A percentile compares a stretch with the other conserved stretches of the same genome.
Conservation (phyloP, 805 yeast species). For the Yarrowia bubula region DNA sequence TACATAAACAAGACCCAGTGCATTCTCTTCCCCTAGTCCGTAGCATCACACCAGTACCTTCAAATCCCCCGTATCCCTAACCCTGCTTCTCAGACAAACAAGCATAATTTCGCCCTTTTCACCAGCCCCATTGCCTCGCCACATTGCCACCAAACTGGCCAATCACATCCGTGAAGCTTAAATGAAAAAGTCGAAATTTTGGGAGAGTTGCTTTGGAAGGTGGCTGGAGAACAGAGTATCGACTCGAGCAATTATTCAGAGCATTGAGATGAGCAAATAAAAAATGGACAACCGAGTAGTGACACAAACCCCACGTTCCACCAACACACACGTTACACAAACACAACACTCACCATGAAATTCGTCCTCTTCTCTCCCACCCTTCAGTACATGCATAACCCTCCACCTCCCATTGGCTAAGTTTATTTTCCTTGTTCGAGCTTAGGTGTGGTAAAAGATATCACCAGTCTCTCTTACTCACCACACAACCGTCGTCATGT, state of each 20-base stretch:
- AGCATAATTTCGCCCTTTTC: background rate
- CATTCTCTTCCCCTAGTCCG: no score
- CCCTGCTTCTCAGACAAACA: no score
- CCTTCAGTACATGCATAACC: background rate
- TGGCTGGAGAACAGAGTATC: background rate
- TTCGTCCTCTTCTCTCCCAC: background rate
- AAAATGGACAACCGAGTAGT: no score
- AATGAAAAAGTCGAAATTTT: background rate
- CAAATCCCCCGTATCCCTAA: no score
- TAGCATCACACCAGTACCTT: no score
- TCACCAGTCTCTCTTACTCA: background rate
- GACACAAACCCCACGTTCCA: background rate
- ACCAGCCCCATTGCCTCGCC: background rate
- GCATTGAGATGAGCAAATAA: background rate
- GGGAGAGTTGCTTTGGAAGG: background rate
- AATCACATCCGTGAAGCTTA: background rate
- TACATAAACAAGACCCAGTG: no score
- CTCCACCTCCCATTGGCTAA: background rate
- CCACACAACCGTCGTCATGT: constrained; percentile 39
- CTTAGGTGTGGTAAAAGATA: background rate
- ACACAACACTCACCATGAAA: no score
- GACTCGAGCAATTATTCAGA: background rate
- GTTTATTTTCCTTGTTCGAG: background rate
- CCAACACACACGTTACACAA: no score
- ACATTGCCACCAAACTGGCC: constrained; percentile 8